Conservation (phyloP, 306 rosid species). For the Benincasa hispida region DNA sequence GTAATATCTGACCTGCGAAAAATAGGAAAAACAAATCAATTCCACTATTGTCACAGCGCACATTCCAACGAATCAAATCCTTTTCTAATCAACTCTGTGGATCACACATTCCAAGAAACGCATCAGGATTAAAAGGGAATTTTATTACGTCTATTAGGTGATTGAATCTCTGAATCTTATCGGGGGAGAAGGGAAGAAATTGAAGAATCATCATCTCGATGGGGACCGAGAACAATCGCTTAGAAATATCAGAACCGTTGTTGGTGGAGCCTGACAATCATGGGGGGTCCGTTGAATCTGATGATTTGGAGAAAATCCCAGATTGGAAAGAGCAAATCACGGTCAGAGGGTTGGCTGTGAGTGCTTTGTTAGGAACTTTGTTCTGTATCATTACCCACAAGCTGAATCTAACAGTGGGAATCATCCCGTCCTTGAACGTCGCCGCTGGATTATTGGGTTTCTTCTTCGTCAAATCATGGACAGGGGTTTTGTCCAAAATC, state of each 20-base stretch:
- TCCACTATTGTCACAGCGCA: background rate
- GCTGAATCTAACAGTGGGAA: constrained; percentile 75
- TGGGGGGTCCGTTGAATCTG: constrained; percentile 8
- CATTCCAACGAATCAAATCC: background rate
- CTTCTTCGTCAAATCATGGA: constrained; percentile 81
- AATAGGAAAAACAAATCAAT: background rate
- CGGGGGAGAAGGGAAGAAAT: background rate
- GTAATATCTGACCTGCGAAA: background rate
- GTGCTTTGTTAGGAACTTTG: constrained; percentile 53
- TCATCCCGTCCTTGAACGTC: constrained; percentile 82
- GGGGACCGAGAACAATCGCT: constrained; percentile 40
- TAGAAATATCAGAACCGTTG: constrained; percentile 49
- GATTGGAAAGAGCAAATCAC: constrained; percentile 92
- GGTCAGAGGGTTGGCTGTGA: constrained; percentile 71
- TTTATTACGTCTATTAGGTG: no score
- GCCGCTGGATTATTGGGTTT: constrained; percentile 77
- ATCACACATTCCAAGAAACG: background rate
- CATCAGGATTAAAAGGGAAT: background rate
- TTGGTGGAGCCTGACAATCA: constrained; percentile 13
- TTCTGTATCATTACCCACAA: constrained; percentile 87
- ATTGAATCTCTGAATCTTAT: background rate
- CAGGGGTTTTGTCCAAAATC: constrained; percentile 34
- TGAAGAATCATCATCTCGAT: constrained; percentile 3
- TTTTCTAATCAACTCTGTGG: background rate
- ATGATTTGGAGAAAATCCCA: constrained; percentile 27